Evolutionary conservation across 2,329 filamentous ascomycete genomes (phyloP).

Genomic region (Aspergillus pseudonomiae): DNA sequence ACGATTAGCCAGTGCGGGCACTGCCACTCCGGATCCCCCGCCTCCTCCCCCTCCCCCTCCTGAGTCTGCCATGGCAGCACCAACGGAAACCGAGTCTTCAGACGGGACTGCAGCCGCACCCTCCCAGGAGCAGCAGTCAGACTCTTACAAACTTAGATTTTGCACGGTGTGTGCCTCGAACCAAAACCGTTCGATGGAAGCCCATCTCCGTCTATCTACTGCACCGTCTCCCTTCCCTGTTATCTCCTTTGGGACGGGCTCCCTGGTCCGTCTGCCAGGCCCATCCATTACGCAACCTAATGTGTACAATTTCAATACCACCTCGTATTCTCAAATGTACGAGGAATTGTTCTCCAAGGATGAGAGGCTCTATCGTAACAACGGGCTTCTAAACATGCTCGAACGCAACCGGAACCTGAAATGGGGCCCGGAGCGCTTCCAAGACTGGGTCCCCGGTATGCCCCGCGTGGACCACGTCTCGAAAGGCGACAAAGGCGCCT

Average conservation of each 20-base stretch:
- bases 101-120: constrained; percentile 4
- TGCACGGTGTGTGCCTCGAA: constrained; percentile 99
- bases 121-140: constrained; percentile 39
- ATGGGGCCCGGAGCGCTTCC: constrained; percentile 94
- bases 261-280: constrained; percentile 87
- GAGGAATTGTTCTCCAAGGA: constrained; percentile 88
- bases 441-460: constrained; percentile 90
- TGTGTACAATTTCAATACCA: constrained; percentile 97
- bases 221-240: constrained; percentile 87
- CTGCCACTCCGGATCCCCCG: constrained; percentile 43
- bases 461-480: constrained; percentile 74
- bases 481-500: constrained; percentile 71
- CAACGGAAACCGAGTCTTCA: constrained; percentile 25
- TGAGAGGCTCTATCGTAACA: constrained; percentile 81
- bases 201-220: constrained; percentile 87
- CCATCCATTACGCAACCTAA: constrained; percentile 92
- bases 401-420: constrained; percentile 90
- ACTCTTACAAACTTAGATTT: constrained; percentile 87
- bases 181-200: constrained; percentile 99
- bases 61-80: constrained; percentile 37
- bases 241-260: constrained; percentile 96
- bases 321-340: constrained; percentile 93
- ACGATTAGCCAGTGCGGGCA: constrained; percentile 52
- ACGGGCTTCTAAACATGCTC: constrained; percentile 94
- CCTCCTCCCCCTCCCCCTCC: constrained; percentile 55